Conservation (phyloP, 2,329 filamentous ascomycete genomes). For the Dryadomyces quercivorus region DNA sequence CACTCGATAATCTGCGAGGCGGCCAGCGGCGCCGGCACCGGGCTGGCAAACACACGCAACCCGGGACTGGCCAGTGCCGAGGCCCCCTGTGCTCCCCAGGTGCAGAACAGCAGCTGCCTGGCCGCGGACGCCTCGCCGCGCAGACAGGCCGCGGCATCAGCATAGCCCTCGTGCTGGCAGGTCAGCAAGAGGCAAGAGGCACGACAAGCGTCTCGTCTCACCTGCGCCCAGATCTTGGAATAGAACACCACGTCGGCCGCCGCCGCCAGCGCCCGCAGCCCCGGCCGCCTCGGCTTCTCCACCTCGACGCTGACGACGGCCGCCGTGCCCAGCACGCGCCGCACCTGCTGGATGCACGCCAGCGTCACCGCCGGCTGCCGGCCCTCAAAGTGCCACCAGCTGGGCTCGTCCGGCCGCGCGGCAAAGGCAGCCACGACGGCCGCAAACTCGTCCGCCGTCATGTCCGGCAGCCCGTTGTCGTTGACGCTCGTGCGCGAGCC, state of each 20-base stretch:
- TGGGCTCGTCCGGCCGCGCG: not conserved
- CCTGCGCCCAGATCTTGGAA: constrained; percentile 58
- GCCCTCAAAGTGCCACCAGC: constrained; percentile 67
- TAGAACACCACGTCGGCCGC: constrained; percentile 63
- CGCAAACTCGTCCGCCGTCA: constrained; percentile 50
- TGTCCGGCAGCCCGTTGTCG: constrained; percentile 54
- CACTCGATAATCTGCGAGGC: constrained; percentile 46
- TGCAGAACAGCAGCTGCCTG: constrained; percentile 28
- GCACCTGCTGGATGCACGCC: constrained; percentile 45
- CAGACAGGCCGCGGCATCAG: constrained; percentile 36
- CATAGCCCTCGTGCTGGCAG: constrained; percentile 20
- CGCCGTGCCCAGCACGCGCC: constrained; percentile 14
- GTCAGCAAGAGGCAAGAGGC: not conserved
- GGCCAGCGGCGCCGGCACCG: constrained; percentile 24
- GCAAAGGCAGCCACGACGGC: constrained; percentile 26
- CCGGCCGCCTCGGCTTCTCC: constrained; percentile 54
- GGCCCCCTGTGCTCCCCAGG: constrained; percentile 34
- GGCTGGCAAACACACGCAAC: constrained; percentile 25
- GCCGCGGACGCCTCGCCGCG: constrained; percentile 22
- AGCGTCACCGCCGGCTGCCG: constrained; percentile 50
- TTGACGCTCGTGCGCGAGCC: constrained; percentile 60
- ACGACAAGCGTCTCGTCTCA: constrained; percentile 19
- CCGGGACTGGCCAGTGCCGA: constrained; percentile 27
- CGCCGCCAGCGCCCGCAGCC: constrained; percentile 45
- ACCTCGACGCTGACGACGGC: constrained; percentile 54